phyloP scores from a whole-genome alignment of 257 asterid genomes.

The Solanum corneliomulleri region DNA sequence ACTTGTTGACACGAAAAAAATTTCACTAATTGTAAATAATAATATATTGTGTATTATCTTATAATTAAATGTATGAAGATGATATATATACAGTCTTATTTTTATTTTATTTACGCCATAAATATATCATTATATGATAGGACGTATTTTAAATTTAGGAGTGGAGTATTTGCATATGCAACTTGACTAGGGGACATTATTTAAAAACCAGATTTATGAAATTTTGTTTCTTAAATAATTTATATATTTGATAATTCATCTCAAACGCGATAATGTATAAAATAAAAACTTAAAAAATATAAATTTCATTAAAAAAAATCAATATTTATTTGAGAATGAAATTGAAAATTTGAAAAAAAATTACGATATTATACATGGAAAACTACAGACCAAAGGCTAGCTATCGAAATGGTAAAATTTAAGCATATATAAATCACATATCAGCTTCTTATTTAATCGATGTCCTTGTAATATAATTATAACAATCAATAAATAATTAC shows the following conservation, averaged over 20 bases:
- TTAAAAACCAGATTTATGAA: background rate
- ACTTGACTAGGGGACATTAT: background rate
- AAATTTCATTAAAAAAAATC: no score
- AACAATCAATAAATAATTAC: rapidly evolving
- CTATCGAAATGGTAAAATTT: background rate
- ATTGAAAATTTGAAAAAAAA: background rate
- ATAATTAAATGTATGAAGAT: rapidly evolving
- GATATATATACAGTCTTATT: background rate
- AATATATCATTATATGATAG: background rate
- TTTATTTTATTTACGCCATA: no score
- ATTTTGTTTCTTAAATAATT: background rate
- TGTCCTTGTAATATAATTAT: background rate
- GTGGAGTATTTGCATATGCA: background rate
- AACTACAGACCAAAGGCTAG: background rate
- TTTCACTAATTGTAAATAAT: background rate
- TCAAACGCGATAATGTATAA: background rate
- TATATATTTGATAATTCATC: background rate
- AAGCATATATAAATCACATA: background rate
- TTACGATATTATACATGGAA: background rate
- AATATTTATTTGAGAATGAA: background rate
- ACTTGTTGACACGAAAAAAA: background rate
- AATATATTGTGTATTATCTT: background rate
- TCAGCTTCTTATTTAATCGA: background rate
- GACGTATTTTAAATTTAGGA: background rate
- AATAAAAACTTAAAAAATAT: background rate